phyloP scores from a whole-genome alignment of 164 flowering plant genomes.

The Chimonanthus praecox region DNA sequence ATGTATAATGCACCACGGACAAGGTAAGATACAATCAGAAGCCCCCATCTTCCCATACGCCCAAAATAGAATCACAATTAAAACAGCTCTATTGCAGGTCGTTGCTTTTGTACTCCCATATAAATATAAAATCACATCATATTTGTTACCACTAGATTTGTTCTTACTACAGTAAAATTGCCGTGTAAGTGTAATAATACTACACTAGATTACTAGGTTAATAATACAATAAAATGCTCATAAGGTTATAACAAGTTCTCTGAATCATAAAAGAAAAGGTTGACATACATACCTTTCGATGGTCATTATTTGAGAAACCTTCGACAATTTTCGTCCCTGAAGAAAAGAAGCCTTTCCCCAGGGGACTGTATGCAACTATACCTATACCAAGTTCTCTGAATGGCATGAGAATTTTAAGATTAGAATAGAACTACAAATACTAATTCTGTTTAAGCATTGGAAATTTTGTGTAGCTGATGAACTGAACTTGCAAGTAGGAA shows the following conservation, averaged over 20 bases:
- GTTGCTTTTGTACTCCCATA: too few relatives aligned
- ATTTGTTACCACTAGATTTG: too few relatives aligned
- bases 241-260: neutral
- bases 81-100: too few relatives aligned
- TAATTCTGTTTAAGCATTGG: neutral
- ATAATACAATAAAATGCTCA: too few relatives aligned
- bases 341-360: slow-evolving; percentile 55
- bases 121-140: too few relatives aligned
- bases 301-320: slow-evolving; percentile 25
- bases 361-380: slow-evolving; percentile 53
- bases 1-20: too few relatives aligned
- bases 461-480: neutral
- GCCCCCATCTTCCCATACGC: too few relatives aligned
- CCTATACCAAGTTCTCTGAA: slow-evolving; percentile 42
- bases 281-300: slow-evolving; percentile 31
- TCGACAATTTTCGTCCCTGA: slow-evolving; percentile 42
- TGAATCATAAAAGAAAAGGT: neutral
- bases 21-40: too few relatives aligned
- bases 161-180: too few relatives aligned
- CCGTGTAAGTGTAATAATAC: too few relatives aligned
- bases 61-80: too few relatives aligned
- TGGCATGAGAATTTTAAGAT: neutral
- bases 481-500: slow-evolving; percentile 26
- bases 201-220: too few relatives aligned
- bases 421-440: neutral